Conservation (phyloP, 2,329 filamentous ascomycete species). For the Pseudodiploospora longispora region DNA sequence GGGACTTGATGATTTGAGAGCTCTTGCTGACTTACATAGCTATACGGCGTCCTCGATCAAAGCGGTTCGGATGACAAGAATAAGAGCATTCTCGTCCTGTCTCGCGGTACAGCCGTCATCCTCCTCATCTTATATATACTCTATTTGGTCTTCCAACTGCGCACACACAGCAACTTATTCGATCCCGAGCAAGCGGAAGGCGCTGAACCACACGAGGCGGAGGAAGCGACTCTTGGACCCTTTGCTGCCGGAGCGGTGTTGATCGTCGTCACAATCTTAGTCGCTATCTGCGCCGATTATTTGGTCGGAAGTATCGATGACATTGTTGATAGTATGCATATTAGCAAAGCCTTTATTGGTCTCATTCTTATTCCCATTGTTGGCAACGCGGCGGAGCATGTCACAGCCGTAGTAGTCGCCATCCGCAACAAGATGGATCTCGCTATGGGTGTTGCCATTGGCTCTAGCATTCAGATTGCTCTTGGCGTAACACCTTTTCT, state of each 20-base stretch:
- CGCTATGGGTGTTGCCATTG: slow-evolving; percentile 71
- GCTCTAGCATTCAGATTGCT: slow-evolving; percentile 75
- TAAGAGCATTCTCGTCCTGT: slow-evolving; percentile 59
- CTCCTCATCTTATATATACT: slow-evolving; percentile 66
- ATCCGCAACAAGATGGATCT: slow-evolving; percentile 69
- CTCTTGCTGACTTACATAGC: slow-evolving; percentile 24
- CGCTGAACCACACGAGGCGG: slow-evolving; percentile 33
- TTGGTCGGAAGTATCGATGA: slow-evolving; percentile 69
- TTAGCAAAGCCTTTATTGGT: slow-evolving; percentile 76
- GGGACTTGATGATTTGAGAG: neutral
- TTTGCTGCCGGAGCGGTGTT: slow-evolving; percentile 58
- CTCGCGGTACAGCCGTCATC: slow-evolving; percentile 68
- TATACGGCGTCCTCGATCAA: slow-evolving; percentile 56
- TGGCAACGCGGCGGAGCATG: slow-evolving; percentile 73
- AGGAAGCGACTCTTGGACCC: slow-evolving; percentile 49
- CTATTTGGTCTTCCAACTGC: slow-evolving; percentile 72
- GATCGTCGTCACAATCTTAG: slow-evolving; percentile 60
- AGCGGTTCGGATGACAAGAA: slow-evolving; percentile 31
- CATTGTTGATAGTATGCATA: slow-evolving; percentile 59
- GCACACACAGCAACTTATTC: slow-evolving; percentile 66
- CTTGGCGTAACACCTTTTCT: slow-evolving; percentile 73
- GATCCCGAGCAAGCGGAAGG: slow-evolving; percentile 43
- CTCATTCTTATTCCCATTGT: slow-evolving; percentile 73
- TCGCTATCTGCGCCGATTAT: slow-evolving; percentile 68
- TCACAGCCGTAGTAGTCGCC: slow-evolving; percentile 72